phyloP scores from a whole-genome alignment of 495 filamentous ascomycete species.

The Hypoxylon lenormandii region DNA sequence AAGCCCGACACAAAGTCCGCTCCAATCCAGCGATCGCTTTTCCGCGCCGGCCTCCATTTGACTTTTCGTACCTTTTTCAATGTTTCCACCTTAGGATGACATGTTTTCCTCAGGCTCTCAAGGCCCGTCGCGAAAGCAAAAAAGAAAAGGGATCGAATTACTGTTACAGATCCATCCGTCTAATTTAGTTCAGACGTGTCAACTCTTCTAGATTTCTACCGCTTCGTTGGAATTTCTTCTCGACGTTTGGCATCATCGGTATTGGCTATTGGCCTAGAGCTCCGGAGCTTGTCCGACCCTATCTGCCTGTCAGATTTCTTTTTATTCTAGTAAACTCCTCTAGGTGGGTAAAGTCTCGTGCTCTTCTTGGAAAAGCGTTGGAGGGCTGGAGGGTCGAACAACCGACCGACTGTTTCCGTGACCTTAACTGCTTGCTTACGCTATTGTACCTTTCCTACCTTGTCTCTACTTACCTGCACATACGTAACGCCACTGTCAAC shows the following conservation, averaged over 20 bases:
- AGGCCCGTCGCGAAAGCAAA: slow-evolving; percentile 21
- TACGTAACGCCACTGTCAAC: slow-evolving; percentile 42
- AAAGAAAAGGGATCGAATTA: slow-evolving; percentile 17
- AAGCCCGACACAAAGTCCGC: slow-evolving; percentile 39
- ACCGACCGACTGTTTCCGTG: slow-evolving; percentile 26
- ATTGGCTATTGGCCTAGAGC: neutral
- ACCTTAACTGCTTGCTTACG: slow-evolving; percentile 9
- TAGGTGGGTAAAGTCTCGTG: slow-evolving; percentile 13
- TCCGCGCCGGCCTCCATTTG: slow-evolving; percentile 14
- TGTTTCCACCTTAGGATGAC: slow-evolving; percentile 19
- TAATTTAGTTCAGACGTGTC: neutral
- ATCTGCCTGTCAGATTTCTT: too few relatives aligned
- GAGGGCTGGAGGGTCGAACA: neutral
- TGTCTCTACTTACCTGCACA: neutral
- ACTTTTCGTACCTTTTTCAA: slow-evolving; percentile 23
- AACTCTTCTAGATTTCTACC: slow-evolving; percentile 8
- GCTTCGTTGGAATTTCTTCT: slow-evolving; percentile 14
- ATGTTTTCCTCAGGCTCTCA: slow-evolving; percentile 36
- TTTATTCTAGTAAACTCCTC: too few relatives aligned
- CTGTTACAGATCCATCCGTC: slow-evolving; percentile 16
- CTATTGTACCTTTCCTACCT: slow-evolving; percentile 17
- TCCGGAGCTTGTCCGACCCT: slow-evolving; percentile 16
- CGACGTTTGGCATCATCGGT: neutral
- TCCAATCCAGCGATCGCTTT: slow-evolving; percentile 20
- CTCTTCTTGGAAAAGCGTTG: slow-evolving; percentile 17